Percentiles rank a stretch among this genome's conserved stretches.
Evolutionary conservation across 805 yeast species (phyloP).

Genomic region (Candida ponderosae): DNA sequence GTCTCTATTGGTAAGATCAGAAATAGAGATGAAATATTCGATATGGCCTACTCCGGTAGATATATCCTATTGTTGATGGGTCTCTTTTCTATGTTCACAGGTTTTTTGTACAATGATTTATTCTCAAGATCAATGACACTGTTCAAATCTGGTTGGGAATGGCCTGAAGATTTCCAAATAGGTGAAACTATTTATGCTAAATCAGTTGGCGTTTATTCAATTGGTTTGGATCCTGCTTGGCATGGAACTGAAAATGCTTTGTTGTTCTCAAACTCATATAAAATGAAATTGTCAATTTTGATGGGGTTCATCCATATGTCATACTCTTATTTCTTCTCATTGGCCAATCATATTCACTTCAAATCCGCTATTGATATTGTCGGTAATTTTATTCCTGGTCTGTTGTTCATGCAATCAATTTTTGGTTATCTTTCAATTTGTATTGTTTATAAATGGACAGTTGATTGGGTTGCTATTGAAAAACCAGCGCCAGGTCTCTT

Average conservation of each 20-base stretch:
- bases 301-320: conserved; percentile 96
- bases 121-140: conserved; percentile 87
- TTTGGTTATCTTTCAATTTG: conserved; percentile 86
- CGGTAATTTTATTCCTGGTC: conserved; percentile 92
- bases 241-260: conserved; percentile 93
- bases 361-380: conserved; percentile 69
- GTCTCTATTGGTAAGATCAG: conserved; percentile 51
- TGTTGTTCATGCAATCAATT: conserved; percentile 91
- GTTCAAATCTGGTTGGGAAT: conserved; percentile 84
- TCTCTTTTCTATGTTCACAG: conserved; percentile 89
- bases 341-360: conserved; percentile 69
- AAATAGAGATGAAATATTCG: conserved; percentile 89
- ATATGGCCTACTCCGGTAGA: conserved; percentile 93
- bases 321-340: conserved; percentile 77
- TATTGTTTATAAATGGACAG: conserved; percentile 89
- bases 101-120: conserved; percentile 86
- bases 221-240: conserved; percentile 95
- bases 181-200: conserved; percentile 68
- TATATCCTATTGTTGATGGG: conserved; percentile 93
- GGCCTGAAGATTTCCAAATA: conserved; percentile 69
- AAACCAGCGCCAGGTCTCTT: conserved; percentile 86
- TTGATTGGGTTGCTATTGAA: conserved; percentile 77
- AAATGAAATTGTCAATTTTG: conserved; percentile 91
- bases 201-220: conserved; percentile 59
- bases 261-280: conserved; percentile 88